These are phyloP conservation scores for Musa schizocarpa DNA, from an alignment of 176 grass and related monocot species.

Conservation along the genomic window DNA sequence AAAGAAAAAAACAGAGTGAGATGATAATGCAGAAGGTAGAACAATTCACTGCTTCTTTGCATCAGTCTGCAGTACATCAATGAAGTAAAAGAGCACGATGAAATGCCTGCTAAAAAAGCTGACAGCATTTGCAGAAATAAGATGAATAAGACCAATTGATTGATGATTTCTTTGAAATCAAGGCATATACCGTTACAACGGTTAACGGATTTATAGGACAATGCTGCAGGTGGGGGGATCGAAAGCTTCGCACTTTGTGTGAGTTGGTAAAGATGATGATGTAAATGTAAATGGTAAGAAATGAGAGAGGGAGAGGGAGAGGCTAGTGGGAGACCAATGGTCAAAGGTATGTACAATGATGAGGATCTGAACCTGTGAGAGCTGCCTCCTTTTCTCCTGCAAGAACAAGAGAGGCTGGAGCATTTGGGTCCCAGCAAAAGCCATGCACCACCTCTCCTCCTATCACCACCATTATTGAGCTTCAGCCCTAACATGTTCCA, in stretches of 20 bases:
- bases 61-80: too few relatives aligned
- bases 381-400: constrained; percentile 11
- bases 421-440: background rate
- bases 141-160: too few relatives aligned
- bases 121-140: too few relatives aligned
- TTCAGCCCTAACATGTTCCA: background rate
- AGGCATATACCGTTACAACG: background rate
- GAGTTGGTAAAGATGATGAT: too few relatives aligned
- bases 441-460: background rate
- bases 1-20: too few relatives aligned
- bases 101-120: too few relatives aligned
- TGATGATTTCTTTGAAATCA: background rate
- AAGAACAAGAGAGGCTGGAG: background rate
- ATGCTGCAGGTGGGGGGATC: background rate
- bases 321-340: background rate
- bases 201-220: background rate
- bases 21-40: too few relatives aligned
- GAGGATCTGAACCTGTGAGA: background rate
- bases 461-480: constrained; percentile 2
- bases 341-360: constrained; percentile 7
- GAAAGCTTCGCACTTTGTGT: too few relatives aligned
- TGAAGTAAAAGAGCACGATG: too few relatives aligned
- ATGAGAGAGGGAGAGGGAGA: background rate
- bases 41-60: too few relatives aligned
- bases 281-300: background rate